Percentiles rank a stretch among this genome's conserved stretches.
phyloP scores from a whole-genome alignment of 192 early-diverging fungal species.

The Funneliformis geosporum region DNA sequence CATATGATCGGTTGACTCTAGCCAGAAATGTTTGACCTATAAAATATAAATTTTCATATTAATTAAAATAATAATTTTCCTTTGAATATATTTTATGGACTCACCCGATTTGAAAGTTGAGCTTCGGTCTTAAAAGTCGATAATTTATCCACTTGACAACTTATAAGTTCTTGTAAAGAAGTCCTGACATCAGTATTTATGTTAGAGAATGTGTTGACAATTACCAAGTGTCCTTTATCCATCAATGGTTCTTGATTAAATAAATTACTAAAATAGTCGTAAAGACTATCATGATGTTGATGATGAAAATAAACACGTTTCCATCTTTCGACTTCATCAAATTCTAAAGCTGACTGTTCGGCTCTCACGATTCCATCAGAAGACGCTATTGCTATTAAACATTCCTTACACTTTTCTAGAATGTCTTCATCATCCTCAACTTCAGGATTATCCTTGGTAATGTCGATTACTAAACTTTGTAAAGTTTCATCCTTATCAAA shows the following conservation, averaged over 20 bases:
- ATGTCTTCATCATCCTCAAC: neutral
- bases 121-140: conserved; percentile 29
- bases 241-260: neutral
- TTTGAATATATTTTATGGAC: too few relatives aligned
- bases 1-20: conserved; percentile 18
- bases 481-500: conserved; percentile 13
- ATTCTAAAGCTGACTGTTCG: neutral
- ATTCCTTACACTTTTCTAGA: conserved; percentile 25
- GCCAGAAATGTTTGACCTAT: conserved; percentile 28
- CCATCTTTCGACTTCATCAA: neutral
- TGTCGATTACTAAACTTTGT: conserved; percentile 16
- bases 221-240: neutral
- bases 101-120: conserved; percentile 17
- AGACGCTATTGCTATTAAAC: conserved; percentile 21
- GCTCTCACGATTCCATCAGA: conserved; percentile 30
- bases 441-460: neutral
- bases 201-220: conserved; percentile 31
- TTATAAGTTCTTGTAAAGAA: conserved; percentile 9
- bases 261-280: conserved; percentile 6
- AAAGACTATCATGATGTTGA: conserved; percentile 15
- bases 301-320: conserved; percentile 14
- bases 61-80: too few relatives aligned
- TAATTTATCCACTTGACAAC: conserved; percentile 26
- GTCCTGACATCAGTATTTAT: conserved; percentile 24
- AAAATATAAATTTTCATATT: too few relatives aligned